Evolutionary conservation across 192 early-diverging fungal genomes (phyloP).

Genomic region (Entomortierella lignicola): DNA sequence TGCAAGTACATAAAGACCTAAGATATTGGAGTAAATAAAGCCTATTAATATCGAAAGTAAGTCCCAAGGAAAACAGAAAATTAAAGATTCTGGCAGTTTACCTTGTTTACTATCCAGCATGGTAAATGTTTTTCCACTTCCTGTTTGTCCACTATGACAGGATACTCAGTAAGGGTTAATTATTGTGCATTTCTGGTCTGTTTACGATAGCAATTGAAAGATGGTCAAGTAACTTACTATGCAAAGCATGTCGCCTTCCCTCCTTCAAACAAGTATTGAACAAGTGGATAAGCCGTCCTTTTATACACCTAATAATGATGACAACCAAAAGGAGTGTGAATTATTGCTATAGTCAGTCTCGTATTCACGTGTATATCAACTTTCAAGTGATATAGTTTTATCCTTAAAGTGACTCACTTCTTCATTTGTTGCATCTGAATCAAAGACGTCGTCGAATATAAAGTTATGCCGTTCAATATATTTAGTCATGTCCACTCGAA

Average conservation of each 20-base stretch:
- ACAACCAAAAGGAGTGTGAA: no score
- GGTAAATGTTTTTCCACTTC: slow-evolving; percentile 97
- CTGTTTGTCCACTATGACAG: slow-evolving; percentile 82
- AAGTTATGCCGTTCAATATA: slow-evolving; percentile 96
- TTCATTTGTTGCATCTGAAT: slow-evolving; percentile 80
- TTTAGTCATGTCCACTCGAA: slow-evolving; percentile 95
- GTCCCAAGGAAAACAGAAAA: neutral
- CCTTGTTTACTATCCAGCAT: slow-evolving; percentile 91
- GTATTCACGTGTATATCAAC: neutral
- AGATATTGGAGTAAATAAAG: neutral
- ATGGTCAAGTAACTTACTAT: slow-evolving; percentile 73
- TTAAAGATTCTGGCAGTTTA: neutral
- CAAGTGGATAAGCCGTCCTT: slow-evolving; percentile 92
- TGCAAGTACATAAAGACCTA: slow-evolving; percentile 90
- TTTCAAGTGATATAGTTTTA: neutral
- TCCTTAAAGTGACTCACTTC: slow-evolving; percentile 53
- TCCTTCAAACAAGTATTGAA: slow-evolving; percentile 93
- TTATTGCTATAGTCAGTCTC: no score
- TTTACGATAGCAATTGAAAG: neutral
- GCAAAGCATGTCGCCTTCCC: slow-evolving; percentile 99
- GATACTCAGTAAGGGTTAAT: no score
- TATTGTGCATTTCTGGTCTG: neutral
- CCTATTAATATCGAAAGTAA: neutral
- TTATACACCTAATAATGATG: slow-evolving; percentile 68
- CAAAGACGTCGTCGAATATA: slow-evolving; percentile 97